Percentiles rank a stretch among this genome's conserved stretches.
These are phyloP conservation scores for Salix brachista DNA, from an alignment of 345 rosid genomes.

Conservation along the genomic window DNA sequence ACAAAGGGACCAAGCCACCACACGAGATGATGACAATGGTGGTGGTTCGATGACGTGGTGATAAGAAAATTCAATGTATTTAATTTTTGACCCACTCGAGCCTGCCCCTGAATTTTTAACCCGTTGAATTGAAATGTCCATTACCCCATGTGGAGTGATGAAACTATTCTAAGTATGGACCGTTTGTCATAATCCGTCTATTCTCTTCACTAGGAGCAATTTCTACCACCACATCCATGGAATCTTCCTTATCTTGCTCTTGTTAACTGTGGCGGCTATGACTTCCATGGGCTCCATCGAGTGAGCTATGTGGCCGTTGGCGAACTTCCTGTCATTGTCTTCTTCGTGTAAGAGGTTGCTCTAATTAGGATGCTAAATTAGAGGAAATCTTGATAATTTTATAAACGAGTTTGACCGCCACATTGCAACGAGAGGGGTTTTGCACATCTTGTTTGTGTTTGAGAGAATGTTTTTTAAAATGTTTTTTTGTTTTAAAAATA, in stretches of 20 bases:
- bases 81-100: too few species aligned
- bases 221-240: not conserved
- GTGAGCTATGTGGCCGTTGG: not conserved
- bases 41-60: not conserved
- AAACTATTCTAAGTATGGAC: not conserved
- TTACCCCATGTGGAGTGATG: not conserved
- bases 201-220: not conserved
- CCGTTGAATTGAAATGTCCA: too few species aligned
- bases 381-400: not conserved
- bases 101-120: too few species aligned
- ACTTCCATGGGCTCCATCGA: not conserved
- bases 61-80: too few species aligned
- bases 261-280: not conserved
- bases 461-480: too few species aligned
- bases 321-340: not conserved
- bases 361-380: not conserved
- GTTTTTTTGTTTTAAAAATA: too few species aligned
- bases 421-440: not conserved
- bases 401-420: not conserved
- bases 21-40: not conserved
- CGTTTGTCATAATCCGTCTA: not conserved
- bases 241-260: not conserved
- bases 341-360: not conserved
- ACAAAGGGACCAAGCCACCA: not conserved
- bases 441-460: not conserved